A percentile compares a stretch with the other conserved stretches of the same genome.
Evolutionary conservation across 495 filamentous ascomycete species (phyloP).

Genomic region (Physcia stellaris): DNA sequence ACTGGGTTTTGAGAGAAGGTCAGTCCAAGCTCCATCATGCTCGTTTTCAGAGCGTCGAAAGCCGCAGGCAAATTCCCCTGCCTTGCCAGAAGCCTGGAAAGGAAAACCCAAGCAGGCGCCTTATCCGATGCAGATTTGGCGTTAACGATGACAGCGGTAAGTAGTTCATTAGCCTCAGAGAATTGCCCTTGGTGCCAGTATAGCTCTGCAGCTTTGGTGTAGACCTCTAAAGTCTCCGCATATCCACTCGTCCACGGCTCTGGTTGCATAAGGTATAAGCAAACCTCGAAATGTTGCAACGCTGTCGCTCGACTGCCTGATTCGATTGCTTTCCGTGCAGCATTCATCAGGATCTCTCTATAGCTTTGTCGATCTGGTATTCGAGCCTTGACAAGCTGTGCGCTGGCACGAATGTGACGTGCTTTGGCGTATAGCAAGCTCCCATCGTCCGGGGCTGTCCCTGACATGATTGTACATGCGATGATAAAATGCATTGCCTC

Average conservation of each 20-base stretch:
- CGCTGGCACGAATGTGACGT: constrained; percentile 60
- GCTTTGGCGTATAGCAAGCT: constrained; percentile 49
- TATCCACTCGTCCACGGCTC: constrained; percentile 73
- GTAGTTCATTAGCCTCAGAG: constrained; percentile 45
- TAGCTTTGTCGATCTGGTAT: constrained; percentile 47
- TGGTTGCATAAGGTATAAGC: constrained; percentile 62
- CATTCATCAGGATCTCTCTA: constrained; percentile 59
- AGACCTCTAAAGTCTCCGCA: constrained; percentile 66
- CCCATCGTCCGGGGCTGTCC: constrained; percentile 42
- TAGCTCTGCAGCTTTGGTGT: constrained; percentile 67
- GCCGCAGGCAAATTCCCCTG: constrained; percentile 53
- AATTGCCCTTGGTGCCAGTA: constrained; percentile 60
- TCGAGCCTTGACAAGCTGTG: constrained; percentile 54
- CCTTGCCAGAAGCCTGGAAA: constrained; percentile 62
- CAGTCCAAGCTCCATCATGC: constrained; percentile 52
- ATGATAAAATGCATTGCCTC: constrained; percentile 81
- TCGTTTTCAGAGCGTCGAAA: constrained; percentile 48
- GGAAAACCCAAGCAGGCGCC: constrained; percentile 63
- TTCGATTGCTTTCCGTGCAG: constrained; percentile 60
- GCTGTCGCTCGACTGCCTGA: constrained; percentile 69
- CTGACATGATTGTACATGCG: constrained; percentile 61
- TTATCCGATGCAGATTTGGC: constrained; percentile 59
- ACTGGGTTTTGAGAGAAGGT: constrained; percentile 46
- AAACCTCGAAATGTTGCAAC: constrained; percentile 61
- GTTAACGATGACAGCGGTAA: constrained; percentile 49